A percentile compares a stretch with the other conserved stretches of the same genome.
Conservation (phyloP, 345 rosid genomes). For the Hypericum perforatum region DNA sequence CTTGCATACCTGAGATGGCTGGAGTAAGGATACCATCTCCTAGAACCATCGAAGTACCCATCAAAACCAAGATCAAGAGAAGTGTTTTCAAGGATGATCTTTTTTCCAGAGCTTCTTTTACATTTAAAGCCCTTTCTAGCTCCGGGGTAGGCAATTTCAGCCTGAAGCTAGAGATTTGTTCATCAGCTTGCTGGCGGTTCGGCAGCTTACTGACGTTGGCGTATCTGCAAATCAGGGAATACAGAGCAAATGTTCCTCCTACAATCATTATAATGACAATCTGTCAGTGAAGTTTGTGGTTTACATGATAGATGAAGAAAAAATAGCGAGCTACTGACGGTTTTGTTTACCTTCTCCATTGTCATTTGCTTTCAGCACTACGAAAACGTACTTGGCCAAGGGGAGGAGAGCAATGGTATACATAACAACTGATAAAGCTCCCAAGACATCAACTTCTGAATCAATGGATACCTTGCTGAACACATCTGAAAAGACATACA, state of each 20-base stretch:
- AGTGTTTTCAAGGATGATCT: conserved; percentile 62
- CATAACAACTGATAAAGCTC: conserved; percentile 85
- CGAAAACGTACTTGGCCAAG: conserved; percentile 76
- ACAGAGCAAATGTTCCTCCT: conserved; percentile 98
- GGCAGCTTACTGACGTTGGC: conserved; percentile 85
- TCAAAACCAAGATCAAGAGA: conserved; percentile 68
- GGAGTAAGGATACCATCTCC: conserved; percentile 97
- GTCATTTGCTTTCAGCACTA: conserved; percentile 95
- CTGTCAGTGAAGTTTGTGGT: conserved; percentile 7
- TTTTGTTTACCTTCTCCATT: conserved; percentile 68
- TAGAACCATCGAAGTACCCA: conserved; percentile 96
- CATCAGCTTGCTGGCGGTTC: conserved; percentile 92
- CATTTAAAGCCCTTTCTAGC: conserved; percentile 66
- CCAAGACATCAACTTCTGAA: conserved; percentile 81
- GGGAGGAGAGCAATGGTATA: conserved; percentile 91
- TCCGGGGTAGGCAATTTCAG: conserved; percentile 94
- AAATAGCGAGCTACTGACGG: not conserved
- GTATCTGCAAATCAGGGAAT: conserved; percentile 79
- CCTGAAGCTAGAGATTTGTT: conserved; percentile 75
- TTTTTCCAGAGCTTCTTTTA: conserved; percentile 72
- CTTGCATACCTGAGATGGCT: conserved; percentile 71
- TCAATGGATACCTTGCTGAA: conserved; percentile 76
- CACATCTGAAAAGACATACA: conserved; percentile 85
- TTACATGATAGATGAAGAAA: conserved; percentile 1
- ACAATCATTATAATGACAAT: conserved; percentile 21